Percentiles rank a stretch among this genome's conserved stretches.
phyloP scores from a whole-genome alignment of 805 yeast genomes.

The Groenewaldozyma tartarivorans region DNA sequence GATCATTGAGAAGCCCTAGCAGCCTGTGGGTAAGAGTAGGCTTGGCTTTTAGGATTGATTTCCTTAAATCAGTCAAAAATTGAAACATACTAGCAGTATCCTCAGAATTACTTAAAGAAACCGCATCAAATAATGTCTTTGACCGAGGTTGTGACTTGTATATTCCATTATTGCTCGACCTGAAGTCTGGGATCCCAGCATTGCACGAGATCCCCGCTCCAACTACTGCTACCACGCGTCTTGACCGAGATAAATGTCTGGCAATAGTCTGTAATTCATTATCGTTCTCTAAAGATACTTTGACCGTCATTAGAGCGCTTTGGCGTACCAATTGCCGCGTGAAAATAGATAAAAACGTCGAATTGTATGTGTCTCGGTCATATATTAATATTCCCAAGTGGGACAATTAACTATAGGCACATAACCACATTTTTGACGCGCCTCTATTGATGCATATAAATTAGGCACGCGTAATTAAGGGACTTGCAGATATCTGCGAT shows the following conservation, averaged over 20 bases:
- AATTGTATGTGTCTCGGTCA: too few species aligned
- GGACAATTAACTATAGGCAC: too few species aligned
- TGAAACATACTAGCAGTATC: slow-evolving; percentile 67
- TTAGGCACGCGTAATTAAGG: too few species aligned
- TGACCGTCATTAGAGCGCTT: too few species aligned
- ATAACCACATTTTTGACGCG: too few species aligned
- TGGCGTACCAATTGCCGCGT: too few species aligned
- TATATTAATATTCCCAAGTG: too few species aligned
- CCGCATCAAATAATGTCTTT: slow-evolving; percentile 87
- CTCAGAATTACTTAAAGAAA: slow-evolving; percentile 59
- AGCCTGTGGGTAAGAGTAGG: slow-evolving; percentile 84
- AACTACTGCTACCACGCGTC: slow-evolving; percentile 59
- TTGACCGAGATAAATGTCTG: slow-evolving; percentile 36
- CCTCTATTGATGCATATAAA: too few species aligned
- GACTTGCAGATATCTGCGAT: too few species aligned
- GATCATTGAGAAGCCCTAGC: slow-evolving; percentile 48
- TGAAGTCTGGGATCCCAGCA: slow-evolving; percentile 94
- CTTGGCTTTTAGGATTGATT: slow-evolving; percentile 50
- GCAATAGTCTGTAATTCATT: slow-evolving; percentile 27
- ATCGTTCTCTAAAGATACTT: too few species aligned
- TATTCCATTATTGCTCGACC: slow-evolving; percentile 66
- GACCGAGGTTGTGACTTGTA: slow-evolving; percentile 58
- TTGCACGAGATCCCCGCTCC: slow-evolving; percentile 98
- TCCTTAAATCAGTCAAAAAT: slow-evolving; percentile 75
- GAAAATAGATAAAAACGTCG: too few species aligned